Percentiles rank a stretch among this genome's conserved stretches.
phyloP scores from a whole-genome alignment of 768 basidiomycete species.

The Mycena vulgaris region DNA sequence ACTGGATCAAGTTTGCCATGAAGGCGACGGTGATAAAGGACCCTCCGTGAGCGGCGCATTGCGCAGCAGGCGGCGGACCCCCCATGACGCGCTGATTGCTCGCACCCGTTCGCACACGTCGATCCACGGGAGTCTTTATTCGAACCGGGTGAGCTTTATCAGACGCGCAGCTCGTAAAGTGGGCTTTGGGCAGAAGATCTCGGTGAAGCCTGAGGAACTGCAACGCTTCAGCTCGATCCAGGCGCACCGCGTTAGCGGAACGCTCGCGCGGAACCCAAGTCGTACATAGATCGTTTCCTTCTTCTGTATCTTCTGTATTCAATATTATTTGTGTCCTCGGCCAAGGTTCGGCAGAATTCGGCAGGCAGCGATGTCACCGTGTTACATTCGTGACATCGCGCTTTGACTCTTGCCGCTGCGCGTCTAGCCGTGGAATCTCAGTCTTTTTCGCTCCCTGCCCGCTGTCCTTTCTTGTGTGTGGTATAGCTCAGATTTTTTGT shows the following conservation, averaged over 20 bases:
- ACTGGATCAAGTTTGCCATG: slow-evolving; percentile 97
- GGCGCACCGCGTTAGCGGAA: slow-evolving; percentile 79
- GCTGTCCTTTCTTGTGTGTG: too few relatives aligned
- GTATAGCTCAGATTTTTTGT: too few relatives aligned
- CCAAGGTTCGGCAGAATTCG: too few relatives aligned
- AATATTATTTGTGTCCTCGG: too few relatives aligned
- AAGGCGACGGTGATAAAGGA: slow-evolving; percentile 93
- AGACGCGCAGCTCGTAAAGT: slow-evolving; percentile 89
- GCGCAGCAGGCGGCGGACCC: slow-evolving; percentile 49
- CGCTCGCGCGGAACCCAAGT: slow-evolving; percentile 85
- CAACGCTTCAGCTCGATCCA: slow-evolving; percentile 90
- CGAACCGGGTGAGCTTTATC: slow-evolving; percentile 95
- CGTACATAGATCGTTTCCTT: slow-evolving; percentile 1
- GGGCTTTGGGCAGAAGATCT: slow-evolving; percentile 86
- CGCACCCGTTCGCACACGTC: slow-evolving; percentile 94
- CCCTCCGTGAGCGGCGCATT: slow-evolving; percentile 77
- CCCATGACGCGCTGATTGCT: slow-evolving; percentile 74
- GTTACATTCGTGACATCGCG: too few relatives aligned
- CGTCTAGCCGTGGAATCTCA: too few relatives aligned
- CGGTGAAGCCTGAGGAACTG: slow-evolving; percentile 87
- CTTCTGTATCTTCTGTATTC: too few relatives aligned
- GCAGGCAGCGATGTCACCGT: too few relatives aligned
- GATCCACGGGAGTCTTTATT: slow-evolving; percentile 92
- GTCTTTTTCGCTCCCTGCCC: too few relatives aligned
- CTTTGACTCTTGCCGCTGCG: too few relatives aligned